These are phyloP conservation scores for Cladosporium sp. DNA, from an alignment of 2,329 filamentous ascomycete species.

Conservation along the genomic window DNA sequence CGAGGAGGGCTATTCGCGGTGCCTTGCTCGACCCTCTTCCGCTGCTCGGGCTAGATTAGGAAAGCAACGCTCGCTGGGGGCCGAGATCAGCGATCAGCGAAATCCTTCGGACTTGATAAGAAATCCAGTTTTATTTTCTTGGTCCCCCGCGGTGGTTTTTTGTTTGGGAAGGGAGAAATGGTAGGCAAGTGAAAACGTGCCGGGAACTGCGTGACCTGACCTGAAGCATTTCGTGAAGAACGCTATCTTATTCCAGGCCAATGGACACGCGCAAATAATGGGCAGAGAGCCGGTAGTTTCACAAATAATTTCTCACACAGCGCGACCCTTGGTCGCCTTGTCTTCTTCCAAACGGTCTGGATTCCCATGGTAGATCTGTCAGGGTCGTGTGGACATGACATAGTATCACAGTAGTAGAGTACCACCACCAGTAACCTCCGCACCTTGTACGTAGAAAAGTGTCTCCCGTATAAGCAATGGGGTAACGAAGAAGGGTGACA, in stretches of 20 bases:
- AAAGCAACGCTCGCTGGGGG: not conserved
- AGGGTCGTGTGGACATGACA: not conserved
- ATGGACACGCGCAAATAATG: not conserved
- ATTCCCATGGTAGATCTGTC: not conserved
- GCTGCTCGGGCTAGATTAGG: not conserved
- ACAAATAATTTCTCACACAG: not conserved
- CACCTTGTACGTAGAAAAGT: not conserved
- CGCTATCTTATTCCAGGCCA: not conserved
- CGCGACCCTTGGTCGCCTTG: not conserved
- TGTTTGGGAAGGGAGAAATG: not conserved
- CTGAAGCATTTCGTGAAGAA: not conserved
- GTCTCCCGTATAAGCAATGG: not conserved
- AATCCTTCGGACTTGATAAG: constrained; percentile 1
- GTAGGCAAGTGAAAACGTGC: not conserved
- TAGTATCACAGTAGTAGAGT: not conserved
- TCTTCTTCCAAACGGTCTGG: not conserved
- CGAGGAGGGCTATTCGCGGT: not conserved
- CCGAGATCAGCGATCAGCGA: not conserved
- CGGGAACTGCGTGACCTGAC: not conserved
- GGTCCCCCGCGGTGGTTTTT: not conserved
- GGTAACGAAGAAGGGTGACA: not conserved
- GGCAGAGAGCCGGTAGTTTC: not conserved
- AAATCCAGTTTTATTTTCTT: constrained; percentile 1
- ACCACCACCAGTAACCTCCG: not conserved
- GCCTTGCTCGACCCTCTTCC: not conserved